These are phyloP conservation scores for Rhodofomes roseus DNA, from an alignment of 1,284 basidiomycete species.

Conservation along the genomic window DNA sequence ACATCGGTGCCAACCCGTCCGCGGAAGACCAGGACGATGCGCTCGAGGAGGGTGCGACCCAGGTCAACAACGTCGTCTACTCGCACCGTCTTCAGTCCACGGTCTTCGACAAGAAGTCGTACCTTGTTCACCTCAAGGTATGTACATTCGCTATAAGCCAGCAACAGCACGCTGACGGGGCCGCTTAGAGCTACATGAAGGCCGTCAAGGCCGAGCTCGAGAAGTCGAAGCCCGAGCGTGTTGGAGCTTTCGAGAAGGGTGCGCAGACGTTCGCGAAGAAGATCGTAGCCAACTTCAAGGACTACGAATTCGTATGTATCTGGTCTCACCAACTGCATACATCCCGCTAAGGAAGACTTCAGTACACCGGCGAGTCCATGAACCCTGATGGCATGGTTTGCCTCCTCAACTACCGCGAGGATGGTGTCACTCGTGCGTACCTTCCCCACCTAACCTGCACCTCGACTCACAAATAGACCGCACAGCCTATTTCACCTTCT, in stretches of 20 bases:
- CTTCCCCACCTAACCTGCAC: background rate
- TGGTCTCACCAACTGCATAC: background rate
- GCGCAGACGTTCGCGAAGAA: slow-evolving; percentile 84
- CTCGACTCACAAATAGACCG: slow-evolving; percentile 7
- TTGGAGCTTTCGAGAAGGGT: slow-evolving; percentile 82
- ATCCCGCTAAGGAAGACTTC: slow-evolving; percentile 11
- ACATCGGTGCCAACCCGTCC: slow-evolving; percentile 95
- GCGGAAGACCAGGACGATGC: slow-evolving; percentile 85
- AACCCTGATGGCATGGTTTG: slow-evolving; percentile 88
- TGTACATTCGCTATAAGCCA: background rate
- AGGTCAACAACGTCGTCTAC: slow-evolving; percentile 91
- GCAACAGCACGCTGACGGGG: background rate
- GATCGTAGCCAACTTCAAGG: slow-evolving; percentile 86
- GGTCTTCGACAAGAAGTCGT: slow-evolving; percentile 91
- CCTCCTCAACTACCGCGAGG: slow-evolving; percentile 81
- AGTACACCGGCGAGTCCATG: slow-evolving; percentile 89
- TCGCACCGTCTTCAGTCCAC: slow-evolving; percentile 90
- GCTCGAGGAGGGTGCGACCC: slow-evolving; percentile 72
- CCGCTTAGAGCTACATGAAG: slow-evolving; percentile 74
- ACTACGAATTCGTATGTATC: slow-evolving; percentile 78
- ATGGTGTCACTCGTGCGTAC: slow-evolving; percentile 72
- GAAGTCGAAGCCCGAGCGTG: slow-evolving; percentile 61
- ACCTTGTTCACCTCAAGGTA: slow-evolving; percentile 86
- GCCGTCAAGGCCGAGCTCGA: slow-evolving; percentile 63
- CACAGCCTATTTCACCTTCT: slow-evolving; percentile 88